Evolutionary conservation across 2,329 filamentous ascomycete species (phyloP), one percentile per base, ranked within the genome.

Genomic region (Onygenales sp.): DNA sequence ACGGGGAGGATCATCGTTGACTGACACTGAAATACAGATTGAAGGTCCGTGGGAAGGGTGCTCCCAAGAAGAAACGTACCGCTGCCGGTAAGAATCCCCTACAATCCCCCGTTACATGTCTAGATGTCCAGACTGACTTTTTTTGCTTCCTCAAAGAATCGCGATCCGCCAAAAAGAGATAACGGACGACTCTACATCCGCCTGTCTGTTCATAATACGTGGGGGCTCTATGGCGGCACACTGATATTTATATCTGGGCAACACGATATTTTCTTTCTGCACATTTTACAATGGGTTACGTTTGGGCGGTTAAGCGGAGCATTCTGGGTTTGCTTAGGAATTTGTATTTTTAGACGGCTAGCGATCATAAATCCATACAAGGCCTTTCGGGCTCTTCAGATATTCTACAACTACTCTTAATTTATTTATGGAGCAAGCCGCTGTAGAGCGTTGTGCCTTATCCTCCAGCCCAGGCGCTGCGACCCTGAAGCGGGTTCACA

Each of bases 31-130:
- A 43, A 17, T 57, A 58, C 64, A 87, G 84, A 59, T 70, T 84
- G 62, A 88, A 87, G 69, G 71, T 77, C 37, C 84, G 88, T 74
- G 89, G 89, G 61, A 95, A 95, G 77, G 84, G 84, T 53, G 80
- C 85, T 48, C 88, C 90, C 13, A 84, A 92, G 81, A 95, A 94
- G 82, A 91, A 91, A 78, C 84, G 76, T 64, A 81, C 76, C 27
- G 58, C 58, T 32, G 63, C 61, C 54, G 64, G 66, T 67, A 59
- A 54, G 65, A 56, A 17, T 9, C 10, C 42, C 34, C 34, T 11
- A 5, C 14, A n/a, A 21, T 48, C 9, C 8, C 10, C 8, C 10
- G 13, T 4, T 31, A 11, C 9, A 37, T 2, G 8, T 31, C 13
- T 9, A 17, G 14, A 32, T 21, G 34, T 7, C 6, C n/a, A 21